Base-by-base conservation (phyloP, 1,139 yeast genomes). In the Geotrichum reessii region DNA sequence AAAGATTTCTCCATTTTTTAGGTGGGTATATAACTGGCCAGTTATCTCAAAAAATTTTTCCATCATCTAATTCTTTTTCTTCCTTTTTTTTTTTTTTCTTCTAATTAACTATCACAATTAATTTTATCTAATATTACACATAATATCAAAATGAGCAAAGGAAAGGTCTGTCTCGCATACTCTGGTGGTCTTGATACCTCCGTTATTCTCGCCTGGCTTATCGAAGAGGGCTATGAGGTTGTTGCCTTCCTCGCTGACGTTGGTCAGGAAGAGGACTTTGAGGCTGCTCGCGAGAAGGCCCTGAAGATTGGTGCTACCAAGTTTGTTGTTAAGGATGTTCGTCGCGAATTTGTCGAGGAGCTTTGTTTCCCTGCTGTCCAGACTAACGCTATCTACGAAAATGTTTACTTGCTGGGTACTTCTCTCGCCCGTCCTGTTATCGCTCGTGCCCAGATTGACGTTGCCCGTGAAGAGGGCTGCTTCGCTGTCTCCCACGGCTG, bases 161-260 rank as follows among this genome's bases (percentile, higher is more conserved):
- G 98, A 75, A 92, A 92, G 79, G 98, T 92, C 77, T 92, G 98
- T 83, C 85, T 93, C 76, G 99, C 99, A 59, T 93, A 93, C 80
- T 93, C 98, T 59, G 99, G 99, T 71, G 99, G 99, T 79, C 84
- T 93, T 71, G 99, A 93, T 74, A 93, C 99, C 80, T 91, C 97
- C 47, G 90, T 95, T 63, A 93, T 93, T 70, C 84, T 93, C 67
- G 99, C 98, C 58, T 93, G 99, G 99, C 84, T 93, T 74, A 82
- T 93, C 67, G 99, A 93, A 76, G 84, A 93, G 79, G 99, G 97
- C 65, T 93, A 92, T 76, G 99, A 93, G 78, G 99, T 93, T 61
- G 86, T 93, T 72, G 97, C 98, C 58, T 93, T 93, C 80, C 83
- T 93, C 83, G 98, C 98, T 72, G 86, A 93, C 77, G 91, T 92